Evolutionary conservation across 140 eudicot species (phyloP).

Genomic region (Anethum foeniculum): DNA sequence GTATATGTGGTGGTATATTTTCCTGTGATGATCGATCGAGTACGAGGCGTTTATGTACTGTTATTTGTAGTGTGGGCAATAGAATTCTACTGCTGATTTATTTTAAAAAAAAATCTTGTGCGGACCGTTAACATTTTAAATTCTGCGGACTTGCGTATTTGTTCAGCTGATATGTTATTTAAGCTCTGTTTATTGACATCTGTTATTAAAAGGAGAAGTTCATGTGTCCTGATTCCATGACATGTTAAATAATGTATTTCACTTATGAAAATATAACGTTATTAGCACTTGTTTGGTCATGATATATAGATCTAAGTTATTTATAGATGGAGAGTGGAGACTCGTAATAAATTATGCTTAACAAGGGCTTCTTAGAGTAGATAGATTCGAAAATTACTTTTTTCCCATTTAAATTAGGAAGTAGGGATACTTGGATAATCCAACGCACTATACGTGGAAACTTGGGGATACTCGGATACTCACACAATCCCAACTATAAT

Average conservation of each 20-base stretch:
- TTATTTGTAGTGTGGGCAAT: background rate
- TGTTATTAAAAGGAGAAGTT: background rate
- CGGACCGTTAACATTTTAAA: background rate
- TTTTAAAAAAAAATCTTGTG: background rate
- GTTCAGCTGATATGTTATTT: too few relatives aligned
- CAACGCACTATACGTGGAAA: background rate
- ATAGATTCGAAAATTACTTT: background rate
- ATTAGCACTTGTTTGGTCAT: background rate
- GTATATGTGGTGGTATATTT: background rate
- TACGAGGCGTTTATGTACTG: background rate
- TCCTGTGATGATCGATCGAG: background rate
- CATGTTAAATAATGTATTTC: background rate
- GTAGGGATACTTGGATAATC: background rate
- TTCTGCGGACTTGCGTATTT: background rate
- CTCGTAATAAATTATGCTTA: background rate
- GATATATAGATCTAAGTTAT: background rate
- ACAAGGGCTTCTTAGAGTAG: background rate
- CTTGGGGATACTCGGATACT: background rate
- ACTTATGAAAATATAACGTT: background rate
- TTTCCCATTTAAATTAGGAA: background rate
- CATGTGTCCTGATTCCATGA: background rate
- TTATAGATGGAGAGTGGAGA: background rate
- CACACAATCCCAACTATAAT: background rate
- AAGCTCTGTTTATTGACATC: background rate
- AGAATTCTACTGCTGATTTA: background rate